Conservation (phyloP, 352 stramenopile species). For the Pythium folliculosum region DNA sequence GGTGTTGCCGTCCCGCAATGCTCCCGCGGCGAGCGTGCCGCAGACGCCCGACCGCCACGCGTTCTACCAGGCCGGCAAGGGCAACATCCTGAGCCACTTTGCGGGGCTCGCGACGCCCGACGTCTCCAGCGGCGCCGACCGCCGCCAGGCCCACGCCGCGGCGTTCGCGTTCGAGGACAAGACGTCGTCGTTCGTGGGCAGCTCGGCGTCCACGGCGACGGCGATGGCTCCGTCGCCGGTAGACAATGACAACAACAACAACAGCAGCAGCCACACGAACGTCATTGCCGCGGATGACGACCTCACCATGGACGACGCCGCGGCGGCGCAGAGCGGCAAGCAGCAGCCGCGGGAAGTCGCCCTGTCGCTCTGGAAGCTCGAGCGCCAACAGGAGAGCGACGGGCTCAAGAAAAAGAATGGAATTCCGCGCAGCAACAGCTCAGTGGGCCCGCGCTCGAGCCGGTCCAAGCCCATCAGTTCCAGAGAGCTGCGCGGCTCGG, state of each 20-base stretch:
- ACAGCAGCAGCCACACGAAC: conserved; percentile 8
- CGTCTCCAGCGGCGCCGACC: conserved; percentile 3
- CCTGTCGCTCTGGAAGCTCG: conserved; percentile 28
- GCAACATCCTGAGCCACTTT: conserved; percentile 67
- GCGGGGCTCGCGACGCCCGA: conserved; percentile 49
- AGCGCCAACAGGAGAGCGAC: conserved; percentile 18
- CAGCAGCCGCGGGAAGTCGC: conserved; percentile 21
- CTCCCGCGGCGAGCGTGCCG: background rate
- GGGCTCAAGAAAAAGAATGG: conserved; percentile 1
- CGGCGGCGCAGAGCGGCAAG: conserved; percentile 2
- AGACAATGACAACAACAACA: background rate
- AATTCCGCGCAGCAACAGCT: conserved; percentile 19
- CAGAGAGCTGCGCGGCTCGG: conserved; percentile 12
- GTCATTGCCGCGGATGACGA: conserved; percentile 25
- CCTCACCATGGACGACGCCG: conserved; percentile 17
- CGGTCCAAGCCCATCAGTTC: conserved; percentile 22
- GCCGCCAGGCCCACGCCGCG: background rate
- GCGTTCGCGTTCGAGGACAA: conserved; percentile 5
- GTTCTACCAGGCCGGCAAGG: conserved; percentile 57
- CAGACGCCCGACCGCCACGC: conserved; percentile 26
- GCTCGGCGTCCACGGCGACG: conserved; percentile 24
- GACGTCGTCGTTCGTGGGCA: conserved; percentile 9
- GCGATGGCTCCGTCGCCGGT: conserved; percentile 21
- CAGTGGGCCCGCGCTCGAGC: background rate
- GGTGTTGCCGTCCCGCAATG: conserved; percentile 26